A percentile compares a stretch with the other conserved stretches of the same genome.
These are phyloP conservation scores for Termitomyces sp. DNA, from an alignment of 768 basidiomycete genomes.

Conservation along the genomic window DNA sequence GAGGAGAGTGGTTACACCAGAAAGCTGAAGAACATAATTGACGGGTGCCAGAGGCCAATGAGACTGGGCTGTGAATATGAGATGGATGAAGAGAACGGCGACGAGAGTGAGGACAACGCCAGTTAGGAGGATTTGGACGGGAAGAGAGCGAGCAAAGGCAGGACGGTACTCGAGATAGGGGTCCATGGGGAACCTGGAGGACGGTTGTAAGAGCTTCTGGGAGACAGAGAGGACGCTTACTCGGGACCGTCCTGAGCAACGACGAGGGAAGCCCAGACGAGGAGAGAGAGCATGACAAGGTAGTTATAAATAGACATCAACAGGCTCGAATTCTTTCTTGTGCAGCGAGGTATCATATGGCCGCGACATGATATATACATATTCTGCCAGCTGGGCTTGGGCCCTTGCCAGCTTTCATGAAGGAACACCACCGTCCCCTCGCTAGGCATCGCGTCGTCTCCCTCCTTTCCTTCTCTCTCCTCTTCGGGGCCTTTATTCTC, in stretches of 20 bases:
- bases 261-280: background rate
- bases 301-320: constrained; percentile 5
- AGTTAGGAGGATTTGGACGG: constrained; percentile 84
- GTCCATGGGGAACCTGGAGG: constrained; percentile 38
- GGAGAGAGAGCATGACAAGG: background rate
- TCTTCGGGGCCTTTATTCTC: constrained; percentile 64
- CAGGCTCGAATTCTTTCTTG: background rate
- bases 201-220: background rate
- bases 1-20: constrained; percentile 77
- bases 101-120: constrained; percentile 85
- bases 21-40: constrained; percentile 89
- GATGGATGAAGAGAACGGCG: constrained; percentile 82
- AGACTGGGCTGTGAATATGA: constrained; percentile 93
- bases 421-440: constrained; percentile 35
- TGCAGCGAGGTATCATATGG: background rate
- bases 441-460: constrained; percentile 46
- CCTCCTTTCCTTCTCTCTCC: constrained; percentile 41
- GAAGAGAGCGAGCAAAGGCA: constrained; percentile 80
- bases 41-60: constrained; percentile 92
- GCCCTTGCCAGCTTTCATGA: constrained; percentile 8
- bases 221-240: constrained; percentile 6
- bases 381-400: background rate
- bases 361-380: background rate
- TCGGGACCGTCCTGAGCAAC: constrained; percentile 8
- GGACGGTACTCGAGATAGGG: constrained; percentile 82